Percentiles rank a stretch among this genome's conserved stretches.
Evolutionary conservation across 441 rosid species (phyloP).

Genomic region (Euphorbia celastroides): DNA sequence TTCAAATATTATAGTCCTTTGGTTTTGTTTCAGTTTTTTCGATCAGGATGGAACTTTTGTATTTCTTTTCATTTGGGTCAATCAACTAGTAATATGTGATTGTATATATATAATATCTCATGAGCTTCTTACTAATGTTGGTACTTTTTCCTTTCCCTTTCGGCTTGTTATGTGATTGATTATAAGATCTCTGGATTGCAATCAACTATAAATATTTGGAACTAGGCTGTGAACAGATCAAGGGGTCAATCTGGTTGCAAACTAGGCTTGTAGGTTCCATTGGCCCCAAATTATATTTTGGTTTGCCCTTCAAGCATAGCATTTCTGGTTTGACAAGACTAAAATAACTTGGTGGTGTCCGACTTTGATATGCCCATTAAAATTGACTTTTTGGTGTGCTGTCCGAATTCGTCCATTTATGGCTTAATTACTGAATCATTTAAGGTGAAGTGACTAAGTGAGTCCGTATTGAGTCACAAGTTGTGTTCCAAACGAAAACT

Average conservation of each 20-base stretch:
- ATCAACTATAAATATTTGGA: background rate
- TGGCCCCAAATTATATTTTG: no score
- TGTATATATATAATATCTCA: background rate
- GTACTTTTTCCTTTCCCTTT: background rate
- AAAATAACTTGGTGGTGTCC: background rate
- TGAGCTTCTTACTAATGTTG: background rate
- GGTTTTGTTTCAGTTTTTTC: background rate
- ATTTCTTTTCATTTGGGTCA: background rate
- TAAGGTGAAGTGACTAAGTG: no score
- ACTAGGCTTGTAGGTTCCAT: background rate
- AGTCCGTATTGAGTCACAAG: no score
- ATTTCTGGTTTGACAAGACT: background rate
- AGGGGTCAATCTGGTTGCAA: background rate
- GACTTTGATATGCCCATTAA: no score
- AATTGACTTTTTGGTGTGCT: no score
- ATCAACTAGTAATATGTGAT: background rate
- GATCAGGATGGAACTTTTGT: background rate
- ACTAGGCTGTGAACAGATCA: background rate
- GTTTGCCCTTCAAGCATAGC: background rate
- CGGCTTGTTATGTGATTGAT: background rate
- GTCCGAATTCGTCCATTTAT: no score
- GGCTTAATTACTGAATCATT: no score
- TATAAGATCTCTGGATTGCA: background rate
- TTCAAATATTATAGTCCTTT: background rate
- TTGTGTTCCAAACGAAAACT: no score